Conservation (phyloP, 768 basidiomycete species). For the Rickenella mellea region DNA sequence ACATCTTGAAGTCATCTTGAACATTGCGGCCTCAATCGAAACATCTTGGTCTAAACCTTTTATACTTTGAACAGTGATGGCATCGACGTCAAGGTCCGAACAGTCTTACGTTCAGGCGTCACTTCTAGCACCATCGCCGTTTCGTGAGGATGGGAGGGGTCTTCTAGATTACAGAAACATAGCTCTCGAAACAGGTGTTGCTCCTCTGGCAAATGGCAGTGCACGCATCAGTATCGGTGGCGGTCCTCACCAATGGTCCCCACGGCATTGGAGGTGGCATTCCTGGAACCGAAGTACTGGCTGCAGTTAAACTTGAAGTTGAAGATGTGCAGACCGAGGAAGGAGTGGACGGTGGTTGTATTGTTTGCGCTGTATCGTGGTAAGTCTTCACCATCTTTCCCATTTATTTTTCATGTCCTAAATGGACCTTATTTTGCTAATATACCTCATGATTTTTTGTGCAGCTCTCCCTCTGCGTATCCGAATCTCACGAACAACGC, state of each 20-base stretch:
- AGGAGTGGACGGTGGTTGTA: conserved; percentile 46
- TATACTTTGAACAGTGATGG: too few species aligned
- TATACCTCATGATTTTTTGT: conserved; percentile 2
- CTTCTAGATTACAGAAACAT: conserved; percentile 60
- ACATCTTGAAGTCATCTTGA: too few species aligned
- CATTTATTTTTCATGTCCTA: conserved; percentile 1
- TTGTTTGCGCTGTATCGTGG: conserved; percentile 71
- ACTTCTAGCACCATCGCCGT: conserved; percentile 44
- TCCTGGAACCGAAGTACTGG: conserved; percentile 64
- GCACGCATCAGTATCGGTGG: conserved; percentile 68
- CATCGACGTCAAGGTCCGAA: conserved; percentile 57
- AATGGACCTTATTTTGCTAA: not conserved
- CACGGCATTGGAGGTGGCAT: conserved; percentile 34
- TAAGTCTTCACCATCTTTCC: conserved; percentile 28
- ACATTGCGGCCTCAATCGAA: too few species aligned
- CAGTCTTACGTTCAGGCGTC: conserved; percentile 66
- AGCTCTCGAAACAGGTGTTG: conserved; percentile 66
- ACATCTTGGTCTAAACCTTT: too few species aligned
- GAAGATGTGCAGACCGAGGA: conserved; percentile 39
- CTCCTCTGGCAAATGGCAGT: conserved; percentile 79
- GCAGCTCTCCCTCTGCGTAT: conserved; percentile 75
- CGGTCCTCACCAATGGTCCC: too few species aligned
- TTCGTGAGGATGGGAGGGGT: conserved; percentile 70
- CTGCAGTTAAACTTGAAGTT: conserved; percentile 74
- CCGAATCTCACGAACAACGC: conserved; percentile 52